Percentiles rank a stretch among this genome's conserved stretches.
phyloP scores from a whole-genome alignment of 2,329 filamentous ascomycete species.

The Xylariaceae sp. region DNA sequence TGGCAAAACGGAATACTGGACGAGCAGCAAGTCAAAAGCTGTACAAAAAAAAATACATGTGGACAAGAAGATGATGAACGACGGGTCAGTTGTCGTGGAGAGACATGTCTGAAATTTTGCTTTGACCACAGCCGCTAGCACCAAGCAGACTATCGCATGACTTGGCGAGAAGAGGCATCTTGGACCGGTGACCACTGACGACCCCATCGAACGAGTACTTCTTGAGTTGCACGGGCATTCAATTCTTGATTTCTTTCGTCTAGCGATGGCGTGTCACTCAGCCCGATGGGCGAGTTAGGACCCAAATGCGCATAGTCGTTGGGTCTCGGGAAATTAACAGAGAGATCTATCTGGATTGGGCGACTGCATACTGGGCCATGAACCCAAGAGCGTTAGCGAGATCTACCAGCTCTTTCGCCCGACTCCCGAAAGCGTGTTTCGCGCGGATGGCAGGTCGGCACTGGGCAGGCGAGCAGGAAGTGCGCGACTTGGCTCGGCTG shows the following conservation, averaged over 20 bases:
- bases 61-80: background rate
- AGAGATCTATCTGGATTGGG: too few species aligned
- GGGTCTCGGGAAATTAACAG: slow-evolving; percentile 28
- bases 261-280: slow-evolving; percentile 4
- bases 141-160: too few species aligned
- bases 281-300: slow-evolving; percentile 21
- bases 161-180: too few species aligned
- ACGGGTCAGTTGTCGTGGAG: slow-evolving; percentile 3
- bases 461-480: too few species aligned
- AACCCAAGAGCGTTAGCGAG: background rate
- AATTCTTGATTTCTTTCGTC: background rate
- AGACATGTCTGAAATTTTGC: background rate
- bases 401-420: background rate
- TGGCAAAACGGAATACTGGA: too few species aligned
- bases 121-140: background rate
- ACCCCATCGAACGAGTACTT: too few species aligned
- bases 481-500: background rate
- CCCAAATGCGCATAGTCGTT: slow-evolving; percentile 23
- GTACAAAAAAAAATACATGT: background rate
- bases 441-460: too few species aligned
- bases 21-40: background rate
- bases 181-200: too few species aligned
- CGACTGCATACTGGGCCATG: slow-evolving; percentile 14
- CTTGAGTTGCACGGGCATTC: too few species aligned
- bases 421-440: slow-evolving; percentile 1